Conservation (phyloP, 116 monocot genomes). For the Phalaenopsis hybrid region DNA sequence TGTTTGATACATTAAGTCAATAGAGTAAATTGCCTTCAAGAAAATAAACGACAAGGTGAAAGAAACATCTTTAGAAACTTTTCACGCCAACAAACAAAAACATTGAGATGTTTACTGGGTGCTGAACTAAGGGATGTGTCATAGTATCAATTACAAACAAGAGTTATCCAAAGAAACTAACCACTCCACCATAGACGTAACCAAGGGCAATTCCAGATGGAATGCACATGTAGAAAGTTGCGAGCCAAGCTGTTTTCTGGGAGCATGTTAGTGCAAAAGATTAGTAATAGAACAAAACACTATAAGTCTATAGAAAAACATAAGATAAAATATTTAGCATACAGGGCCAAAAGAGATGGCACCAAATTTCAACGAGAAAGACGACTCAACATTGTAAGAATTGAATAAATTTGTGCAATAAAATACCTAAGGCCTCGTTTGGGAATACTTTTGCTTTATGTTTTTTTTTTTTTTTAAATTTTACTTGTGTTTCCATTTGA, state of each 20-base stretch:
- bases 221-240: conserved; percentile 96
- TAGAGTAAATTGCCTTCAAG: background rate
- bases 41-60: background rate
- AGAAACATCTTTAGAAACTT: background rate
- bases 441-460: no score
- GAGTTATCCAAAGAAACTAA: conserved; percentile 32
- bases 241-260: conserved; percentile 98
- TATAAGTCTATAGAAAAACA: background rate
- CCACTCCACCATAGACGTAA: conserved; percentile 97
- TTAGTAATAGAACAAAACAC: conserved; percentile 1
- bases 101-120: background rate
- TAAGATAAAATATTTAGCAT: background rate
- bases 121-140: background rate
- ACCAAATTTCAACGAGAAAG: background rate
- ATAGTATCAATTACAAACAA: background rate
- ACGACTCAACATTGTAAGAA: background rate
- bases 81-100: background rate
- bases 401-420: background rate
- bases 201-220: conserved; percentile 94
- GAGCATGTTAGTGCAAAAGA: background rate
- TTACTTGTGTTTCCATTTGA: no score
- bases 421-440: background rate
- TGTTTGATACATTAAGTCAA: background rate
- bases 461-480: no score
- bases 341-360: background rate